Conservation (phyloP, 139 green algal genomes). For the Chlorella sorokiniana region DNA sequence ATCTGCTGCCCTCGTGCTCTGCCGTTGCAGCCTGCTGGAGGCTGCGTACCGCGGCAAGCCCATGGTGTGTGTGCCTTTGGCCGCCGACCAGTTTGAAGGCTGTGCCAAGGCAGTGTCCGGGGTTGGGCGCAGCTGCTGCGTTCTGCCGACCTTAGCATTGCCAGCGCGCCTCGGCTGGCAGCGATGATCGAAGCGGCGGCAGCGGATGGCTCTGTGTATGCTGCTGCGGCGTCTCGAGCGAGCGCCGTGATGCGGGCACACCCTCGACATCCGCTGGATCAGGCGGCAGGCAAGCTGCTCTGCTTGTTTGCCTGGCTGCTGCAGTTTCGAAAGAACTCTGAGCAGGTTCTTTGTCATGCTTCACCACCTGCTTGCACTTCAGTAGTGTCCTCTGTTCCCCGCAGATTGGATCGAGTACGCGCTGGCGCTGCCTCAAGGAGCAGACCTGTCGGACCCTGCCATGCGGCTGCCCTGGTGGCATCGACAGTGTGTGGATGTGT, state of each 20-base stretch:
- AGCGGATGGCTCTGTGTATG: neutral
- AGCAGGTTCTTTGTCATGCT: too few species aligned
- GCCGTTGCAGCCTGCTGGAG: neutral
- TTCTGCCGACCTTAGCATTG: neutral
- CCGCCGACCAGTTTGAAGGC: neutral
- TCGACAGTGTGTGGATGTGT: neutral
- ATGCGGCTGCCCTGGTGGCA: neutral
- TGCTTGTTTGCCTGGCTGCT: neutral
- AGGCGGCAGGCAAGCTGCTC: neutral
- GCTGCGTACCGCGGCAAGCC: neutral
- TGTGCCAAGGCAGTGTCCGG: neutral
- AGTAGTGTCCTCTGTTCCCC: neutral
- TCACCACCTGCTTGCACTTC: too few species aligned
- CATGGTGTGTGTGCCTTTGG: neutral
- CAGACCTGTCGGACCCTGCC: neutral
- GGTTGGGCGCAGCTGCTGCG: neutral
- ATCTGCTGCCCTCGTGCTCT: neutral
- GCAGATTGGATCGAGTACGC: slow-evolving; percentile 14
- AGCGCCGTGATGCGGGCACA: neutral
- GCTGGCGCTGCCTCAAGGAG: neutral
- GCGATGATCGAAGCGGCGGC: neutral
- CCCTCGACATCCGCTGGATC: neutral
- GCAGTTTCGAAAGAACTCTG: too few species aligned
- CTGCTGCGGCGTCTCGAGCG: neutral
- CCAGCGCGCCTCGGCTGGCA: neutral